A percentile compares a stretch with the other conserved stretches of the same genome.
Evolutionary conservation across 2,329 filamentous ascomycete species (phyloP).

Genomic region (Cordyceps militaris): DNA sequence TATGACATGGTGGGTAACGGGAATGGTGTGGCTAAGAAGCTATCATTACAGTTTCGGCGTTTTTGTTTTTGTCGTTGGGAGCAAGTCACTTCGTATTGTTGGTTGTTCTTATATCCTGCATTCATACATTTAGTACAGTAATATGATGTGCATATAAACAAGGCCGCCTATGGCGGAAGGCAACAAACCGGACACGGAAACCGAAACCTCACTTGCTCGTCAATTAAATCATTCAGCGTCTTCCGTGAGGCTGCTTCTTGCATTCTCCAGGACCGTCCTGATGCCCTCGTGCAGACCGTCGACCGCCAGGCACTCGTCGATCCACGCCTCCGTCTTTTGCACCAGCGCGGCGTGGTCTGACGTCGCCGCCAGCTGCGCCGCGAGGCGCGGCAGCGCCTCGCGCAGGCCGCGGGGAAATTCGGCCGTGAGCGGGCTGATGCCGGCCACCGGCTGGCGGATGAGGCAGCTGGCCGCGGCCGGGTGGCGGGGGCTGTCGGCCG

Average conservation of each 20-base stretch:
- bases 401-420: constrained; percentile 68
- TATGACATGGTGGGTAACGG: constrained; percentile 1
- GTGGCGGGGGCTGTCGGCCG: constrained; percentile 50
- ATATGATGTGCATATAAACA: constrained; percentile 6
- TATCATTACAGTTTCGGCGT: neutral
- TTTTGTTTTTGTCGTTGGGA: neutral
- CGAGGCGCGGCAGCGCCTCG: constrained; percentile 56
- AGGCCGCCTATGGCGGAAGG: constrained; percentile 1
- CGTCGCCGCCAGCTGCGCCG: constrained; percentile 38
- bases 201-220: neutral
- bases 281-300: constrained; percentile 50
- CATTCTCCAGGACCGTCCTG: constrained; percentile 47
- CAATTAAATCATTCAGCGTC: neutral
- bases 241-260: constrained; percentile 26
- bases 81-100: neutral
- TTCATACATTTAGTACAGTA: neutral
- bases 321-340: constrained; percentile 46
- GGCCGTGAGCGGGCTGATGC: constrained; percentile 53
- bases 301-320: constrained; percentile 43
- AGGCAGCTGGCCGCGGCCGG: constrained; percentile 62
- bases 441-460: constrained; percentile 63
- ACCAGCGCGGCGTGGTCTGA: constrained; percentile 39
- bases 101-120: neutral
- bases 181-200: neutral
- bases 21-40: neutral